Percentiles rank a stretch among this genome's conserved stretches.
phyloP scores from a whole-genome alignment of 352 stramenopile species.

The Aphanomyces stellatus region DNA sequence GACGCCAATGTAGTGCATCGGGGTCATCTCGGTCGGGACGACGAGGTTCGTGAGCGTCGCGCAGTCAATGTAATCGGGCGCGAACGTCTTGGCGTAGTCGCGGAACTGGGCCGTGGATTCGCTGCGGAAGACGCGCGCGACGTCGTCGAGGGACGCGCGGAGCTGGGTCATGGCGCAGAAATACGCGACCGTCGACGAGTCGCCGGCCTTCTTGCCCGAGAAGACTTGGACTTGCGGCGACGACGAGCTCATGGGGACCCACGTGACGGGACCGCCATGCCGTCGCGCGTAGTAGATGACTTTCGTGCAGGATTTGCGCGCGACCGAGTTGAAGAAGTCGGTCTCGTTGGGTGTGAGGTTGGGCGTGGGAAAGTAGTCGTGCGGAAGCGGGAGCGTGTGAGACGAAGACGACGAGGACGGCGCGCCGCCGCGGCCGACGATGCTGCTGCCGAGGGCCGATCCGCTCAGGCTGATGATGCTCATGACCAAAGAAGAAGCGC shows the following conservation, averaged over 20 bases:
- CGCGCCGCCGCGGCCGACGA: no score
- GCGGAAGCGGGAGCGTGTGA: constrained; percentile 8
- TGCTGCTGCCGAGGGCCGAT: no score
- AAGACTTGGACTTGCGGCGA: constrained; percentile 61
- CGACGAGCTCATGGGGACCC: constrained; percentile 53
- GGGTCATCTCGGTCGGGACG: constrained; percentile 50
- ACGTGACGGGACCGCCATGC: constrained; percentile 59
- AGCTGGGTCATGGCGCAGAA: constrained; percentile 60
- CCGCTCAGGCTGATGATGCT: no score
- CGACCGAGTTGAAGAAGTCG: constrained; percentile 19
- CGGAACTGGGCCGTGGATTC: constrained; percentile 57
- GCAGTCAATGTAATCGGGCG: constrained; percentile 57
- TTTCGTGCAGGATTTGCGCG: constrained; percentile 48
- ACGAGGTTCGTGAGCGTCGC: constrained; percentile 63
- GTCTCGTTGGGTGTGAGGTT: constrained; percentile 6
- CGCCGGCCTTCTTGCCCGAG: constrained; percentile 31
- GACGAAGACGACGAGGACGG: no score
- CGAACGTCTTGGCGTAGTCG: constrained; percentile 17
- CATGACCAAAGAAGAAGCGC: no score
- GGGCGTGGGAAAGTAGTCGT: constrained; percentile 1
- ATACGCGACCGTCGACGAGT: not conserved
- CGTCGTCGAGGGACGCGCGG: constrained; percentile 66
- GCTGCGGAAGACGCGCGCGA: constrained; percentile 71
- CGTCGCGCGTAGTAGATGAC: constrained; percentile 76
- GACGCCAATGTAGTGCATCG: constrained; percentile 69